Evolutionary conservation across 768 basidiomycete genomes (phyloP), one percentile per base, ranked within the genome.

Genomic region (Ramaria sp.): DNA sequence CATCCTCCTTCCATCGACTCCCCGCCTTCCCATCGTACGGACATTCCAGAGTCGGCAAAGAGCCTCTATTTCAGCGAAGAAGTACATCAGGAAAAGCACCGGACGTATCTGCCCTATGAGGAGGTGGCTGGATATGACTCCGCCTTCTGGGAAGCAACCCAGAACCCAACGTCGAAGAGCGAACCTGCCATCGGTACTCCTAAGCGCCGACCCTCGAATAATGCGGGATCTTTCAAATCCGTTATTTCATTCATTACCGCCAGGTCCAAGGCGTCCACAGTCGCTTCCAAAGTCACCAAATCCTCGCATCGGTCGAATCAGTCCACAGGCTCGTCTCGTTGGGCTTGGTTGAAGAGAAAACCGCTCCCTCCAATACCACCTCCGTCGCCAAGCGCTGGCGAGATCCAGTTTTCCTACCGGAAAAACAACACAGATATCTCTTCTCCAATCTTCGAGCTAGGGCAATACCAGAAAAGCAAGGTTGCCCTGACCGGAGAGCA

Each of bases 331-430:
- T 65, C 65, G 37, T 70, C 69, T 31, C 63, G 71, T 27, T 63
- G 77, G 51, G 59, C 66, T 33, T 74, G 78, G 77, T 70, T 73
- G 57, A 75, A 67, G 58, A 60, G 64, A 24, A 83, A 83, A 63
- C 80, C 81, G 3, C 67, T 84, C 15, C 82, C 83, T 7, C 82
- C 80, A 1, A 72, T 84, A 24, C 83, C 83, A 15, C 34, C 34
- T 37, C 34, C 34, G 34, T 37, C 34, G 34, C 34, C 34, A 37
- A 47, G 12, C 46, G 22, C 12, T 12, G 24, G 20, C 13, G 24
- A 30, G 27, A 9, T 13, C 20, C n/a, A 33, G 17, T 10, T 30
- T 30, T 20, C 17, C 27, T 10, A 2, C n/a, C 20, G 4, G 9
- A 43, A n/a, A 22, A 9, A 43, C 7, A 12, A 9, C 27, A 17